A percentile compares a stretch with the other conserved stretches of the same genome.
phyloP scores from a whole-genome alignment of 768 basidiomycete species.

The Tricholoma flavovirens region DNA sequence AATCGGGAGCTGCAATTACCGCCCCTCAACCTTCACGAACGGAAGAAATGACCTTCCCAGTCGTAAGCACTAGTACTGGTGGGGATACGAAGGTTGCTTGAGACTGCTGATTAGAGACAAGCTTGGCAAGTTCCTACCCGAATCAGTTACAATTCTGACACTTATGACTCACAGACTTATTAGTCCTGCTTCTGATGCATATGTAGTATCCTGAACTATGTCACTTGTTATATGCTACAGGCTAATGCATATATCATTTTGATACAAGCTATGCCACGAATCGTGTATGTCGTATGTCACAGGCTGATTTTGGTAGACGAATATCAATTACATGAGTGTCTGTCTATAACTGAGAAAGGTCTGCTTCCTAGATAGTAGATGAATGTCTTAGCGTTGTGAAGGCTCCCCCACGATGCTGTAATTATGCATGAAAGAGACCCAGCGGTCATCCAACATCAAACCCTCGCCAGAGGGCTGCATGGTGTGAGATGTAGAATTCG shows the following conservation, averaged over 20 bases:
- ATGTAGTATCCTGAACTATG: background rate
- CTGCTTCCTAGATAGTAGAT: no score
- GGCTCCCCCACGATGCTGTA: constrained; percentile 20
- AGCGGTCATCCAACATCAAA: constrained; percentile 31
- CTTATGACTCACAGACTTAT: background rate
- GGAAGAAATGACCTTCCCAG: background rate
- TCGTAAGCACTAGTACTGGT: no score
- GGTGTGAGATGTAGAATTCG: constrained; percentile 2
- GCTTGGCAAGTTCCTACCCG: background rate
- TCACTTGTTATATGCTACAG: no score
- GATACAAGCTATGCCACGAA: background rate
- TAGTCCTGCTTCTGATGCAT: background rate
- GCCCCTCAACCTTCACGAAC: background rate
- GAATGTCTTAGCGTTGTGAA: background rate
- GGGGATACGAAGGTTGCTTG: background rate
- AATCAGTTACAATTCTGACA: background rate
- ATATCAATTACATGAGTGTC: background rate
- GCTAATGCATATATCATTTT: background rate
- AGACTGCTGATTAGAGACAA: background rate
- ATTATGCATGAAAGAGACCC: constrained; percentile 35
- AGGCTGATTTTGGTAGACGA: background rate
- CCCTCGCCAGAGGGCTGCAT: constrained; percentile 11
- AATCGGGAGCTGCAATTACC: constrained; percentile 28
- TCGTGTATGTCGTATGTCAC: background rate
- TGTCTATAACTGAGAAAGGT: background rate